These are phyloP conservation scores for Raffaelea ambrosiae DNA, from an alignment of 2,329 filamentous ascomycete species.

Conservation along the genomic window DNA sequence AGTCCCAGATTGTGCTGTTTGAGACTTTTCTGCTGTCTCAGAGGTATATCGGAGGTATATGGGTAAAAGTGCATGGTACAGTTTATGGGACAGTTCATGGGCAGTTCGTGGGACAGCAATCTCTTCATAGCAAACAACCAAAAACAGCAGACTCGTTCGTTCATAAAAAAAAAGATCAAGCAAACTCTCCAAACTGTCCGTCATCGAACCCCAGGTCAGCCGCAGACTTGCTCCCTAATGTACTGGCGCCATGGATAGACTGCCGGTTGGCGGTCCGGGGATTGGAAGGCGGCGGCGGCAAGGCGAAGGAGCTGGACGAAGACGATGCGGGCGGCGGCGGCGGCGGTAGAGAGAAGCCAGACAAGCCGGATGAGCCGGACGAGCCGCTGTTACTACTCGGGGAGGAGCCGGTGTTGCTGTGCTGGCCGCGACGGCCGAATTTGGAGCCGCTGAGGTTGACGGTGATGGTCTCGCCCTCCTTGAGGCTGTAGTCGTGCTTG, in stretches of 20 bases:
- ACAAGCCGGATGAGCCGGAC: slow-evolving; percentile 23
- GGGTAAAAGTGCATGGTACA: too few relatives aligned
- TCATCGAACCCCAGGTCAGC: slow-evolving; percentile 72
- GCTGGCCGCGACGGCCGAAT: slow-evolving; percentile 44
- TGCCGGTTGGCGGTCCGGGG: slow-evolving; percentile 15
- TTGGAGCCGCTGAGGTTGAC: slow-evolving; percentile 62
- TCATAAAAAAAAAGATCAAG: slow-evolving; percentile 23
- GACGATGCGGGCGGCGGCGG: slow-evolving; percentile 43
- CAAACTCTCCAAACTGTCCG: slow-evolving; percentile 81
- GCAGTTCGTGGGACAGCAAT: too few relatives aligned
- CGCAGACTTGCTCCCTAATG: slow-evolving; percentile 23
- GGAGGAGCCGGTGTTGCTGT: slow-evolving; percentile 5
- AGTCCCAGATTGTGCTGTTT: too few relatives aligned
- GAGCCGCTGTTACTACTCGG: slow-evolving; percentile 14
- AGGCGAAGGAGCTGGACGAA: slow-evolving; percentile 23
- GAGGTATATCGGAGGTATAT: too few relatives aligned
- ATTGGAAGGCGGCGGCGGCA: slow-evolving; percentile 56
- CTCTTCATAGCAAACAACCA: too few relatives aligned
- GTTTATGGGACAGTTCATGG: too few relatives aligned
- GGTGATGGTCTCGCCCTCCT: slow-evolving; percentile 83
- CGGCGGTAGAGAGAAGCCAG: slow-evolving; percentile 65
- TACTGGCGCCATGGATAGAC: slow-evolving; percentile 11
- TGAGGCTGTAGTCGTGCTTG: slow-evolving; percentile 73
- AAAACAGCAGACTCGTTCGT: too few relatives aligned
- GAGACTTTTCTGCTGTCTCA: too few relatives aligned